Evolutionary conservation across 305 asterid species (phyloP).

Genomic region (Petunia hybrid): DNA sequence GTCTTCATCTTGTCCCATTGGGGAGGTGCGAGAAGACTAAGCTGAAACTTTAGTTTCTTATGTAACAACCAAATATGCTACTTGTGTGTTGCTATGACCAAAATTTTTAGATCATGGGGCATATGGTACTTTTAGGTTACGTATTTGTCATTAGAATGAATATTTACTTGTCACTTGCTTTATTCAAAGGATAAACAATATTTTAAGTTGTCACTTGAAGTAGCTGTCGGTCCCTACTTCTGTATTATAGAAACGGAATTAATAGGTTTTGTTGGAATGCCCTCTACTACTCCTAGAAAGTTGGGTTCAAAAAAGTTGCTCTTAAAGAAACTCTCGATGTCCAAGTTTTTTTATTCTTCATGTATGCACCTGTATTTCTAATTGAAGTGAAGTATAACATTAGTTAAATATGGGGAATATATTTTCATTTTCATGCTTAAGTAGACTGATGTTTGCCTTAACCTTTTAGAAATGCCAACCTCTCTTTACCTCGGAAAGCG

Average conservation of each 20-base stretch:
- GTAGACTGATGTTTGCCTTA: background rate
- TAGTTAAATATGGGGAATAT: background rate
- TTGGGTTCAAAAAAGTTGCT: background rate
- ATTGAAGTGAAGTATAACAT: background rate
- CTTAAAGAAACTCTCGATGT: background rate
- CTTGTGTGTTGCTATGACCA: conserved; percentile 22
- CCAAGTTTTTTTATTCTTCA: background rate
- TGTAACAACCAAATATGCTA: background rate
- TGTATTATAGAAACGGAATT: background rate
- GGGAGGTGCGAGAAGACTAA: background rate
- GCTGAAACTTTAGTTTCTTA: conserved; percentile 3
- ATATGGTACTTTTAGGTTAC: background rate
- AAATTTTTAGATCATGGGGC: background rate
- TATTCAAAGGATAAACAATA: conserved; percentile 2
- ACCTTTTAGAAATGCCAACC: conserved; percentile 12
- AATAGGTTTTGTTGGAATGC: background rate
- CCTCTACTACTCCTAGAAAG: conserved; percentile 7
- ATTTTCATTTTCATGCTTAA: conserved; percentile 8
- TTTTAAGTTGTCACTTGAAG: background rate
- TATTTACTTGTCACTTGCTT: background rate
- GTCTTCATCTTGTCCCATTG: background rate
- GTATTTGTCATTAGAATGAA: background rate
- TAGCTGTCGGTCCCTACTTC: background rate
- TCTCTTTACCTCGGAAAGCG: background rate
- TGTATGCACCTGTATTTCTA: conserved; percentile 11